A percentile compares a stretch with the other conserved stretches of the same genome.
These are phyloP conservation scores for Aspergillus novoparasiticus DNA, from an alignment of 2,329 filamentous ascomycete species.

Conservation along the genomic window DNA sequence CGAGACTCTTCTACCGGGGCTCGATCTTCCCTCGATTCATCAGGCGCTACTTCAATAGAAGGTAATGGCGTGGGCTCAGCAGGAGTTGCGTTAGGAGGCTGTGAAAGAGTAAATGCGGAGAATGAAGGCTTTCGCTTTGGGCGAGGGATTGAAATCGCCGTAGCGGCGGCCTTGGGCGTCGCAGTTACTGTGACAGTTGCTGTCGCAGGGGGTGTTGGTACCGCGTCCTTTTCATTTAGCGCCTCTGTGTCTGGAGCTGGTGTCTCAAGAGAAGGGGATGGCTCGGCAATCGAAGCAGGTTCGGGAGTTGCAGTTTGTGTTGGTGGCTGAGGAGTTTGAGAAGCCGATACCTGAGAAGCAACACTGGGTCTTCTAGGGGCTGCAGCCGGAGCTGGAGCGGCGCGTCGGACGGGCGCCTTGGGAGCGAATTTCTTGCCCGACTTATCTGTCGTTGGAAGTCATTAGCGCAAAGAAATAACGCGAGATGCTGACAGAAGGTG, in stretches of 20 bases:
- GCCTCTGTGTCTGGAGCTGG: slow-evolving; percentile 20
- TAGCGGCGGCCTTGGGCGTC: slow-evolving; percentile 4
- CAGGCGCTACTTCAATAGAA: slow-evolving; percentile 18
- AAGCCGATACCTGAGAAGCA: slow-evolving; percentile 36
- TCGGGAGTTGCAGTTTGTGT: slow-evolving; percentile 22
- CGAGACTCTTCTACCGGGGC: slow-evolving; percentile 9
- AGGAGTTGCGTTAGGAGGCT: slow-evolving; percentile 16
- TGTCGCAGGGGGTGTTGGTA: slow-evolving; percentile 16
- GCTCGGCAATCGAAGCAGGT: slow-evolving; percentile 13
- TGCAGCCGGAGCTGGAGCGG: slow-evolving; percentile 45
- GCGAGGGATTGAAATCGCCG: slow-evolving; percentile 29
- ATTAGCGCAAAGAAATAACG: slow-evolving; percentile 13
- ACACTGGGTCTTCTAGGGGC: slow-evolving; percentile 41
- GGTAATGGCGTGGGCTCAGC: slow-evolving; percentile 18
- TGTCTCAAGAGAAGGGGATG: slow-evolving; percentile 21
- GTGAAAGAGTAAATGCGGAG: slow-evolving; percentile 21
- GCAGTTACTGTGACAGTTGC: slow-evolving; percentile 10
- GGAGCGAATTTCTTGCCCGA: slow-evolving; percentile 78
- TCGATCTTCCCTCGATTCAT: slow-evolving; percentile 10
- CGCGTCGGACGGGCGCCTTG: slow-evolving; percentile 64
- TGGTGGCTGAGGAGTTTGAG: slow-evolving; percentile 29
- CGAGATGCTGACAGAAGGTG: not conserved
- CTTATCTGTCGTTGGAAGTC: slow-evolving; percentile 49
- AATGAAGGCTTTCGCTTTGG: slow-evolving; percentile 32
- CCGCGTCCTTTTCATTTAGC: slow-evolving; percentile 5